phyloP scores from a whole-genome alignment of 495 filamentous ascomycete genomes.

The Lasiosphaeriaceae sp. region DNA sequence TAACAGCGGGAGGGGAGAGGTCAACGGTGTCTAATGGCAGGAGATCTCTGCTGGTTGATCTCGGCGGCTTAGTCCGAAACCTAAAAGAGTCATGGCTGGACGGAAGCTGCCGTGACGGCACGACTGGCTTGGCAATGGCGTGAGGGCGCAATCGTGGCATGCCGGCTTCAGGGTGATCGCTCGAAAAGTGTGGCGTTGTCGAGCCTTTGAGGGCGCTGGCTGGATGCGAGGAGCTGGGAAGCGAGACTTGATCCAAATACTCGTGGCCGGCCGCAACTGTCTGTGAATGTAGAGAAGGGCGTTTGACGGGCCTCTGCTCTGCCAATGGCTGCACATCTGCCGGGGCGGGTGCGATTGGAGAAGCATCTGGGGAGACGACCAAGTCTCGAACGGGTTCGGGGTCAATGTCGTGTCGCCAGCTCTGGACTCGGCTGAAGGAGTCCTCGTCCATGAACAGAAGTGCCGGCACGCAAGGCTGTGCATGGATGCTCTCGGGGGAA shows the following conservation, averaged over 20 bases:
- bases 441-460: slow-evolving; percentile 12
- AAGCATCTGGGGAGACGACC: too few species aligned
- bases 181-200: too few species aligned
- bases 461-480: slow-evolving; percentile 5
- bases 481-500: slow-evolving; percentile 24
- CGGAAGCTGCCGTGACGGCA: not conserved
- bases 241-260: too few species aligned
- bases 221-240: too few species aligned
- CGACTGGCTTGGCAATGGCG: not conserved
- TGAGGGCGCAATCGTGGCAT: not conserved
- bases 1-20: not conserved
- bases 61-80: not conserved
- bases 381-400: too few species aligned
- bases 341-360: too few species aligned
- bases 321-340: too few species aligned
- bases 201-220: too few species aligned
- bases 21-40: not conserved
- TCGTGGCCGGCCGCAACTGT: too few species aligned
- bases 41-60: not conserved
- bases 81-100: not conserved
- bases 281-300: too few species aligned
- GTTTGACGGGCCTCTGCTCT: too few species aligned
- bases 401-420: slow-evolving; percentile 12
- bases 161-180: too few species aligned
- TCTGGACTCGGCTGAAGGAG: slow-evolving; percentile 5